Evolutionary conservation across 1,139 yeast genomes (phyloP), one percentile per base, ranked within the genome.

Genomic region (Lodderomyces metapsilosis): DNA sequence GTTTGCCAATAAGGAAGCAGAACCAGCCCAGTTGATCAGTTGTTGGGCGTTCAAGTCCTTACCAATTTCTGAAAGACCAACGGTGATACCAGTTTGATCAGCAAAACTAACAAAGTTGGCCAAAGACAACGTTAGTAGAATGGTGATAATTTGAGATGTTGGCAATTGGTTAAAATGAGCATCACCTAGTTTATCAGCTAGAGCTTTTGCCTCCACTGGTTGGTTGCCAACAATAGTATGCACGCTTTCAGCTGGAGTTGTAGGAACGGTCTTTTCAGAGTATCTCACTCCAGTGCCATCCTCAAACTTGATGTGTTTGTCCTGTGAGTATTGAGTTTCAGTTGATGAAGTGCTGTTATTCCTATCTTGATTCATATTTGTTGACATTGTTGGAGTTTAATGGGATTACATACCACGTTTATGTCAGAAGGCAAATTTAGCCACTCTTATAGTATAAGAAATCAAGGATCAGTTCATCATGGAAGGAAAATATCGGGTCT

Each of bases 21-120:
- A 72, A 43, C 79, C 80, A 2, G 78, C 78, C 79, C 80, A 76
- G 40, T 75, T 70, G 42, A 71, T 70, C 10, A 72, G 57, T 34
- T 58, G 56, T 45, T 67, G 61, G 15, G 72, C 66, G 28, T 64
- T 44, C 37, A 71, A 56, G 35, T 67, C 72, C 37, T 58, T 53
- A 13, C 66, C 72, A 24, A 71, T 68, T 3, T 46, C 45, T 1
- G 75, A 54, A 34, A 71, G 56, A 3, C 69, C 74, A 5, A 68
- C 65, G 1, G 75, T 63, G 22, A 71, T 61, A 22, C 75, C 65
- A 0, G 73, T 68, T 52, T 71, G 78, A 54, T 75, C 80, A 15
- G 71, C 58, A 52, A 71, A 65, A 3, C 64, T 54, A 3, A 54
- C 51, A 39, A 59, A 44, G 37, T 50, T 44, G 36, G 56, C 66